A percentile compares a stretch with the other conserved stretches of the same genome.
Evolutionary conservation across 2,329 filamentous ascomycete species (phyloP).

Genomic region (Calonectria hawksworthii): DNA sequence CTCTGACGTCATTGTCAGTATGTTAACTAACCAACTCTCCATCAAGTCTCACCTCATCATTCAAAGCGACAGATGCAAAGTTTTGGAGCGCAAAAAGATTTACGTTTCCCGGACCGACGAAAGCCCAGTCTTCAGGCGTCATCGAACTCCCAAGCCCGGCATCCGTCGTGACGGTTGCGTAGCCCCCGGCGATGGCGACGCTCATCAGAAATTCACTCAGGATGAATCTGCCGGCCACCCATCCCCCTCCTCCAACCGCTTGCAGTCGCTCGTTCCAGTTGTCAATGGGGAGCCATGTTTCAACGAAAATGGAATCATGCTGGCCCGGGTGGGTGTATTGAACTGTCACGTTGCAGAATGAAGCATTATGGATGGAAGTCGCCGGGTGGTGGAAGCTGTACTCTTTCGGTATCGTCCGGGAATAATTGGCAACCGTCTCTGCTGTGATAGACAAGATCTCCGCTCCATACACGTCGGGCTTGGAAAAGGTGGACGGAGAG

Average conservation of each 20-base stretch:
- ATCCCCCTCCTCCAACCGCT: slow-evolving; percentile 32
- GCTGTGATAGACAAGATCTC: not conserved
- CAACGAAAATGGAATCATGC: not conserved
- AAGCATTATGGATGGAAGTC: not conserved
- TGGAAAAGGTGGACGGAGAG: not conserved
- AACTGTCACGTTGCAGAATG: slow-evolving; percentile 24
- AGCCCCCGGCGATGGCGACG: slow-evolving; percentile 29
- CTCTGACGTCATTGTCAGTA: not conserved
- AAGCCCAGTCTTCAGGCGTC: slow-evolving; percentile 22
- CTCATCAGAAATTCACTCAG: slow-evolving; percentile 23
- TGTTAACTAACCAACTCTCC: not conserved
- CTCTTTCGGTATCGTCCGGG: not conserved
- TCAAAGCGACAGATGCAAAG: slow-evolving; percentile 23
- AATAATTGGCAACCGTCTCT: not conserved
- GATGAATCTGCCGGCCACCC: slow-evolving; percentile 26
- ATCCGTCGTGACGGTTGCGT: slow-evolving; percentile 31
- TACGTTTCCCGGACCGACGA: slow-evolving; percentile 30
- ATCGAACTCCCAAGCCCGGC: slow-evolving; percentile 21
- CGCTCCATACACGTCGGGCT: not conserved
- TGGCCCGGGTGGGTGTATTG: slow-evolving; percentile 20
- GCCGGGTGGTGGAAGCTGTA: slow-evolving; percentile 3
- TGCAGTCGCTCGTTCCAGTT: slow-evolving; percentile 30
- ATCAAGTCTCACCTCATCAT: slow-evolving; percentile 22
- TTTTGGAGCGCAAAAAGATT: slow-evolving; percentile 34
- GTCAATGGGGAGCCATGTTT: slow-evolving; percentile 16